Conservation (phyloP, 2,329 filamentous ascomycete species). For the Microcera coccophila region DNA sequence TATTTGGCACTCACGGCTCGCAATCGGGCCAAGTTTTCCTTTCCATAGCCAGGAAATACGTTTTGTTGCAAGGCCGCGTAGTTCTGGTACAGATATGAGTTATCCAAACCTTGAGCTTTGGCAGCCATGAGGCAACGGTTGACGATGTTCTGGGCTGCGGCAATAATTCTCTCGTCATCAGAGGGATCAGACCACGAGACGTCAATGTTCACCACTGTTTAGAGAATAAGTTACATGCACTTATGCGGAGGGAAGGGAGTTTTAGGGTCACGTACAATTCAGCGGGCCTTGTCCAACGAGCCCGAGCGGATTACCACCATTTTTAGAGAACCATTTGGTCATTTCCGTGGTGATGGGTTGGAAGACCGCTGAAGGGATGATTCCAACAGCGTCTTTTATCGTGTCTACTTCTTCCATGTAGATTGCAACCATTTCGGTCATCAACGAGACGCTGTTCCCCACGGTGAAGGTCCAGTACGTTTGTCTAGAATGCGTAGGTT, state of each 20-base stretch:
- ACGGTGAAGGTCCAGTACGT: slow-evolving; percentile 21
- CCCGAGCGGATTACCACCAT: slow-evolving; percentile 32
- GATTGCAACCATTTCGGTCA: slow-evolving; percentile 20
- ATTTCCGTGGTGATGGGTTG: slow-evolving; percentile 41
- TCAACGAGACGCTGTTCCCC: slow-evolving; percentile 14
- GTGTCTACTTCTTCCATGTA: slow-evolving; percentile 20
- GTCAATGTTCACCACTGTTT: slow-evolving; percentile 20
- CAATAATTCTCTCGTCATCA: slow-evolving; percentile 12
- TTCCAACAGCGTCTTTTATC: slow-evolving; percentile 19
- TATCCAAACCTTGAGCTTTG: slow-evolving; percentile 29
- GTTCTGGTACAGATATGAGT: slow-evolving; percentile 43
- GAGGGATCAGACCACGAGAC: slow-evolving; percentile 22
- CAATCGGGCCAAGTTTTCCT: slow-evolving; percentile 34
- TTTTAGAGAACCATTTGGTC: slow-evolving; percentile 32
- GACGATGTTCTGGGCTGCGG: slow-evolving; percentile 32
- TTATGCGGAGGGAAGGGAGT: slow-evolving; percentile 9
- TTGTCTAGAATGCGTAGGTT: slow-evolving; percentile 10
- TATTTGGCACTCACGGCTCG: slow-evolving; percentile 32
- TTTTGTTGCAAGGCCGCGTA: slow-evolving; percentile 42
- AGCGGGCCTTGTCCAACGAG: slow-evolving; percentile 26
- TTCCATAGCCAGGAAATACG: slow-evolving; percentile 39
- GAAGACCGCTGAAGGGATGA: slow-evolving; percentile 28
- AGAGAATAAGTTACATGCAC: neutral
- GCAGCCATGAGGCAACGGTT: slow-evolving; percentile 26
- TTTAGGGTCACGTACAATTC: neutral